These are phyloP conservation scores for Backusella liffmaniae DNA, from an alignment of 192 early-diverging fungal species.

Conservation along the genomic window DNA sequence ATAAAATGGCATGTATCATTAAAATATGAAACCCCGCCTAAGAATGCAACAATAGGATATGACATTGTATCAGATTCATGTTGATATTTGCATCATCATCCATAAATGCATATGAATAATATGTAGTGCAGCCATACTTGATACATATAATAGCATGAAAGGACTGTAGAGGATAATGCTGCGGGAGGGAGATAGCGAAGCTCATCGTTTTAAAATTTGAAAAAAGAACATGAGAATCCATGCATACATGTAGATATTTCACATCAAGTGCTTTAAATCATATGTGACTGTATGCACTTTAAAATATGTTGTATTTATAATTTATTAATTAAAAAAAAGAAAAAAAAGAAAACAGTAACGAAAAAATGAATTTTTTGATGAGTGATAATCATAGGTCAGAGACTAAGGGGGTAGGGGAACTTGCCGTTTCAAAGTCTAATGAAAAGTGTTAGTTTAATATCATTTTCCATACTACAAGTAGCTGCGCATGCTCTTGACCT, in stretches of 20 bases:
- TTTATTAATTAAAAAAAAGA: background rate
- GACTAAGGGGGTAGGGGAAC: background rate
- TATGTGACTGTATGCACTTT: background rate
- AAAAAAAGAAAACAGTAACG: background rate
- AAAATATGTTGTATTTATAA: background rate
- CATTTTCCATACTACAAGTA: too few relatives aligned
- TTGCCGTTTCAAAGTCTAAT: background rate
- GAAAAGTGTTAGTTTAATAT: too few relatives aligned
- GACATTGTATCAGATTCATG: too few relatives aligned
- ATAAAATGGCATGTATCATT: background rate
- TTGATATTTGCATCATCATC: too few relatives aligned
- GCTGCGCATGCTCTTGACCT: too few relatives aligned
- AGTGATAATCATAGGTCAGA: background rate
- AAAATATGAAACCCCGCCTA: background rate
- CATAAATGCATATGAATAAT: too few relatives aligned
- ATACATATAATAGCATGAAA: too few relatives aligned
- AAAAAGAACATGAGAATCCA: too few relatives aligned
- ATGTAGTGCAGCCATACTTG: too few relatives aligned
- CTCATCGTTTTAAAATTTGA: too few relatives aligned
- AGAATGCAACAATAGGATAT: background rate
- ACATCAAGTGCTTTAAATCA: background rate
- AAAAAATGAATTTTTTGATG: background rate
- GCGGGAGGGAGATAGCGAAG: too few relatives aligned
- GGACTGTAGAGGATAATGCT: too few relatives aligned
- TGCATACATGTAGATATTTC: background rate